Conservation (phyloP, 2,329 filamentous ascomycete genomes). For the Cladophialophora exuberans region DNA sequence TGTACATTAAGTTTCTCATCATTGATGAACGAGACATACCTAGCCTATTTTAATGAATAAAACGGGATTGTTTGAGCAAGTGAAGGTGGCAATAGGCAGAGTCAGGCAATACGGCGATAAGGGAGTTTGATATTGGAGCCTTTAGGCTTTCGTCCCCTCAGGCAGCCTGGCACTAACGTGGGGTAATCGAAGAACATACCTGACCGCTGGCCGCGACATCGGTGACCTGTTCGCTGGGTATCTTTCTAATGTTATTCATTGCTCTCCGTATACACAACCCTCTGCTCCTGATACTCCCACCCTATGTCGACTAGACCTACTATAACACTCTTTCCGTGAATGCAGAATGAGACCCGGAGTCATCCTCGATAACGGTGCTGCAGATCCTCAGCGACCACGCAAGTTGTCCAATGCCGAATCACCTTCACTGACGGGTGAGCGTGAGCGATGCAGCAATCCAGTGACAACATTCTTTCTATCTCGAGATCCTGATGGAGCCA, state of each 20-base stretch:
- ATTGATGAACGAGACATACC: conserved; percentile 15
- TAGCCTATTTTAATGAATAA: conserved; percentile 18
- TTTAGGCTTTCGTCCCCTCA: too few species aligned
- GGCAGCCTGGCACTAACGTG: conserved; percentile 3
- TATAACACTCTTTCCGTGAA: conserved; percentile 35
- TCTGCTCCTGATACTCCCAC: neutral
- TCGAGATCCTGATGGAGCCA: conserved; percentile 52
- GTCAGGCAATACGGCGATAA: conserved; percentile 2
- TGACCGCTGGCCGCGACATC: conserved; percentile 18
- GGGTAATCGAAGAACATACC: conserved; percentile 6
- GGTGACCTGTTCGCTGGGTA: conserved; percentile 11
- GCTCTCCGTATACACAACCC: neutral
- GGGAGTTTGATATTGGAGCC: neutral
- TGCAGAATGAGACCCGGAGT: conserved; percentile 39
- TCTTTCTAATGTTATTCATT: neutral
- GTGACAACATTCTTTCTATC: conserved; percentile 65
- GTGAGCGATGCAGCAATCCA: conserved; percentile 35
- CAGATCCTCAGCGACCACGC: conserved; percentile 34
- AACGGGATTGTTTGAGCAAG: neutral
- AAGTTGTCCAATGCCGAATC: conserved; percentile 41
- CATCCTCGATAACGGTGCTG: conserved; percentile 35
- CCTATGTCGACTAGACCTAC: conserved; percentile 1
- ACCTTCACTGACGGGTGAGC: conserved; percentile 34
- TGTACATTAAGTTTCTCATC: conserved; percentile 28
- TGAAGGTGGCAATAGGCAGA: neutral